phyloP scores from a whole-genome alignment of 345 rosid genomes.

The Citropsis articulata region DNA sequence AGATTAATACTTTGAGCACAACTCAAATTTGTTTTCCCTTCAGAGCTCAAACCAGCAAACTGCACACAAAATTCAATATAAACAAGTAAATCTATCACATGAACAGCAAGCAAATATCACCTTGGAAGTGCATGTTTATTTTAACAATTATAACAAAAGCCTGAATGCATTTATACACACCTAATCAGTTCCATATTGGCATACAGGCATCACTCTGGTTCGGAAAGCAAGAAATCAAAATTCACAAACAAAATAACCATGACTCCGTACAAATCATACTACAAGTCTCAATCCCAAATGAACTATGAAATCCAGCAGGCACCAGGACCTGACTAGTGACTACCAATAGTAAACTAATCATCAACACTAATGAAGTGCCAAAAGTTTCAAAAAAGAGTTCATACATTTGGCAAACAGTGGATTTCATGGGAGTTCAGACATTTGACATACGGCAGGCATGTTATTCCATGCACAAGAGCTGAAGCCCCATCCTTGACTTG shows the following conservation, averaged over 20 bases:
- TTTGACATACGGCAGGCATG: constrained; percentile 81
- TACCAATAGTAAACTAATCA: constrained; percentile 14
- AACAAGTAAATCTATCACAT: constrained; percentile 9
- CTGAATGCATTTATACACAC: constrained; percentile 13
- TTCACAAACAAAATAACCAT: constrained; percentile 16
- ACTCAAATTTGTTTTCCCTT: not conserved
- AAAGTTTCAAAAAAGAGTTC: constrained; percentile 8
- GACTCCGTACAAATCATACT: constrained; percentile 14
- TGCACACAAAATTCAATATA: not conserved
- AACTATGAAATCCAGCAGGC: constrained; percentile 15
- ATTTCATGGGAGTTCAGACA: constrained; percentile 53
- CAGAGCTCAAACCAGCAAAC: not conserved
- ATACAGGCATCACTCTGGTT: constrained; percentile 11
- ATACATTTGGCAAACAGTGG: constrained; percentile 12
- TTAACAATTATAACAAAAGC: constrained; percentile 16
- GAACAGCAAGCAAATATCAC: not conserved
- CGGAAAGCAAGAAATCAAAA: constrained; percentile 13
- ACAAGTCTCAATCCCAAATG: constrained; percentile 1
- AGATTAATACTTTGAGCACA: not conserved
- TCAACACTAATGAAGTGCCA: constrained; percentile 12
- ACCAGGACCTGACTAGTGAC: constrained; percentile 9
- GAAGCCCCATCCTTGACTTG: constrained; percentile 58
- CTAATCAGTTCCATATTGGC: constrained; percentile 18
- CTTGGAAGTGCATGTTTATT: constrained; percentile 17
- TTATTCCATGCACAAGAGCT: constrained; percentile 76